Conservation (phyloP, 768 basidiomycete species). For the Agrocybe pediades region DNA sequence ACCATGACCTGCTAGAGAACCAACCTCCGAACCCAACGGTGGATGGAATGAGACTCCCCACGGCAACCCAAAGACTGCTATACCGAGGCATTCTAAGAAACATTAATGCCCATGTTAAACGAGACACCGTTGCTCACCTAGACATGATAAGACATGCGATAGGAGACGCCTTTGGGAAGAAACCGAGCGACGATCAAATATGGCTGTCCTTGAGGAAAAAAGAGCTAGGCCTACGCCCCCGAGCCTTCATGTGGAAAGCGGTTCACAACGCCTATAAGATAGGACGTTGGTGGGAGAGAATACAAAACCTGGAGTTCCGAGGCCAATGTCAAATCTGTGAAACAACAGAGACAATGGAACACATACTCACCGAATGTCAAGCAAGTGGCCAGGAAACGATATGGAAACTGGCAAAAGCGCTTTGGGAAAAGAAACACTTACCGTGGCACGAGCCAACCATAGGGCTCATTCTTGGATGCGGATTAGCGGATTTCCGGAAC, state of each 20-base stretch:
- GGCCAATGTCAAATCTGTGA: slow-evolving; percentile 16
- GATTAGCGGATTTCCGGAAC: not conserved
- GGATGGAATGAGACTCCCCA: not conserved
- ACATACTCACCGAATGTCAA: slow-evolving; percentile 26
- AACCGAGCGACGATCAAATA: not conserved
- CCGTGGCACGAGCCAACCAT: slow-evolving; percentile 11
- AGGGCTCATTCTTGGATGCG: slow-evolving; percentile 22
- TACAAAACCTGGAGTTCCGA: slow-evolving; percentile 10
- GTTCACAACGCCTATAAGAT: slow-evolving; percentile 23
- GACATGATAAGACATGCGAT: slow-evolving; percentile 2
- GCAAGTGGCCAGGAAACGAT: slow-evolving; percentile 18
- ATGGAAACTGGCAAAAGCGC: slow-evolving; percentile 21
- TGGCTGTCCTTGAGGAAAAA: slow-evolving; percentile 1
- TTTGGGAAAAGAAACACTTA: slow-evolving; percentile 11
- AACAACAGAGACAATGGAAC: slow-evolving; percentile 25
- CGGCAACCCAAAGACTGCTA: not conserved
- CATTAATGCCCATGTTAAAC: not conserved
- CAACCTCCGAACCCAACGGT: not conserved
- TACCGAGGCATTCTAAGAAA: not conserved
- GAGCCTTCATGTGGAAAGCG: slow-evolving; percentile 23
- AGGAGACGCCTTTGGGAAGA: not conserved
- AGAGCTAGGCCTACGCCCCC: not conserved
- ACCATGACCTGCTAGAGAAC: too few relatives aligned
- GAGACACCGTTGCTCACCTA: not conserved
- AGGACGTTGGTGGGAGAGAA: slow-evolving; percentile 26